phyloP scores from a whole-genome alignment of 805 yeast species.

The Suhomyces sp. region DNA sequence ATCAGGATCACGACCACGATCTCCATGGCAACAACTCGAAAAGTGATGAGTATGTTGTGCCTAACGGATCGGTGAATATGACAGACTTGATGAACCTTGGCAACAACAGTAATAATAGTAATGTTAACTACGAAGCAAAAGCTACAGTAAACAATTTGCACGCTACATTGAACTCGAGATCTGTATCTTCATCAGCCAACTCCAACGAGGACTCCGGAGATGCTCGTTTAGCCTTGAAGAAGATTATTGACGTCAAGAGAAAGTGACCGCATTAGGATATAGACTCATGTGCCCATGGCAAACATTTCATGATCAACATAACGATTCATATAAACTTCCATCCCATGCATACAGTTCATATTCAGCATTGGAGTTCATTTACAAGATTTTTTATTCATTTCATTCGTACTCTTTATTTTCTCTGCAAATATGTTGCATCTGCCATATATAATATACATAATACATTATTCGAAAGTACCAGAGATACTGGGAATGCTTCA shows the following conservation, averaged over 20 bases:
- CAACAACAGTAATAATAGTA: neutral
- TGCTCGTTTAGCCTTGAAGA: conserved; percentile 38
- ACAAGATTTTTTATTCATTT: neutral
- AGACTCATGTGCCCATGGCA: neutral
- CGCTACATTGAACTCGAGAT: neutral
- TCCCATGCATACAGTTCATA: conserved; percentile 1
- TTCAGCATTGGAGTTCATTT: neutral
- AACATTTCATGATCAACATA: conserved; percentile 3
- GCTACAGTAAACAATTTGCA: neutral
- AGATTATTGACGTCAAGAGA: conserved; percentile 32
- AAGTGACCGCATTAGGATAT: conserved; percentile 2
- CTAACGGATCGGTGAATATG: conserved; percentile 9
- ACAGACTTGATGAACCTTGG: conserved; percentile 18
- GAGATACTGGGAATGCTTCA: too few relatives aligned
- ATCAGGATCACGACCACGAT: conserved; percentile 5
- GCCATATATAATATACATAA: neutral
- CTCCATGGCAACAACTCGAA: neutral
- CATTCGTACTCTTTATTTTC: neutral
- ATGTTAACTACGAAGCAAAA: neutral
- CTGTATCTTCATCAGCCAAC: neutral
- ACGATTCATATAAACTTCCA: conserved; percentile 3
- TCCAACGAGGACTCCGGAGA: conserved; percentile 30
- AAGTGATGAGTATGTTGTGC: neutral
- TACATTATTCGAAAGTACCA: too few relatives aligned
- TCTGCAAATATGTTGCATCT: neutral